Base-by-base conservation (phyloP, 106 monocot genomes). In the Posidonia australis region DNA sequence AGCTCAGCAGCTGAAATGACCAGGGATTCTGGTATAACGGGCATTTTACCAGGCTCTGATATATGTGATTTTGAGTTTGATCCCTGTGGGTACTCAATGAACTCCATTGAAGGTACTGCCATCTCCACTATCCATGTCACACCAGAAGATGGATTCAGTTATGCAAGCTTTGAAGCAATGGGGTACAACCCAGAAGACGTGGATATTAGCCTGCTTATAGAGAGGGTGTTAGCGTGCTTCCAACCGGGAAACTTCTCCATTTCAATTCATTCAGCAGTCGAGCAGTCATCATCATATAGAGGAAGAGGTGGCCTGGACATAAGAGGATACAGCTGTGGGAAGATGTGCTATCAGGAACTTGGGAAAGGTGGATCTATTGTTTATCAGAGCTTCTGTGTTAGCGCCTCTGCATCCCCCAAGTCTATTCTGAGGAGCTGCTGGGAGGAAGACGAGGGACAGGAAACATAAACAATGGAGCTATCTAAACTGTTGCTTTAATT, bases 31-130 rank as follows among this genome's bases (percentile, higher is more conserved):
- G 85, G 87, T 13, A 92, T 92, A 21, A 67, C 73, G 1, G 66
- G 79, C 3, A 92, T 92, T 48, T 74, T 85, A 13, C 92, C 92
- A 31, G 82, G 80, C 69, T 82, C 84, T 80, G 78, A 88, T 12
- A 87, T 92, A 24, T 92, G 92, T 23, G 92, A 92, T 62, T 92
- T 82, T 70, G 87, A 85, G 22, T 92, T 92, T 22, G 92, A 92
- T 5, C 92, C 92, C 0, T 92, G 92, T 25, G 92, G 86, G 17
- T 92, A 92, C 65, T 86, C 86, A 1, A 92, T 91, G 91, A 91
- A 91, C 55, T 86, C 77, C 9, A 81, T 91, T 54, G n/a, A 60
- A n/a, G 79, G 72, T 10, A 7, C 58, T 18, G 78, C 83, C 0
- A 29, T 72, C 21, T 91, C 91, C 2, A 91, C 91, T 4, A 75